Base-by-base conservation (phyloP, 768 basidiomycete genomes). In the Leccinum rimulosum region DNA sequence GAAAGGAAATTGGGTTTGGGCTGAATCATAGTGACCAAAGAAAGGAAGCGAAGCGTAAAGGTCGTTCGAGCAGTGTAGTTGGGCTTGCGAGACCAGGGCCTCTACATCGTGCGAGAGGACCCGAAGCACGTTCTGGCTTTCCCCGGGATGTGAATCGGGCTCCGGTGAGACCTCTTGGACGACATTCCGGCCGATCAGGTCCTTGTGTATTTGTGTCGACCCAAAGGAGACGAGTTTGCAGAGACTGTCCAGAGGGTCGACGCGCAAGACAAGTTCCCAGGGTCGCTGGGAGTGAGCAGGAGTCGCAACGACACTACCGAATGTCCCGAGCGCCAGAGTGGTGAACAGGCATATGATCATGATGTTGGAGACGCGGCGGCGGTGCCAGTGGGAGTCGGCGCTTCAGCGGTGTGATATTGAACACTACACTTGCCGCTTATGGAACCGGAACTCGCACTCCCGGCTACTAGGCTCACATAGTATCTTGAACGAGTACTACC, bases 201-300 rank as follows among this genome's bases (percentile, higher is more conserved):
- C 65, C 25, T 72, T 71, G 62, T 67, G 38, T 52, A 60, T 56
- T 56, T 71, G 67, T 8, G 61, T 47, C 10, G 59, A 57, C 50
- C 57, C 58, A 48, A 71, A 60, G 8, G 65, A 68, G 22, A 70
- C 40, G 36, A 58, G 19, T 30, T 58, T 14, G 60, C 70, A 71
- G 59, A 35, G 36, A 30, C 60, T 58, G n/a, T 58, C 40, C 50
- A 61, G 49, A 27, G 59, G 58, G 54, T 72, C 55, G n/a, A 54
- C n/a, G 50, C 57, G 63, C 10, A 70, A 25, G 22, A 64, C 62
- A 22, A 70, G 70, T 36, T 70, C 65, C 86, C 87, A 69, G 91
- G 96, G 25, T 90, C 93, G 25, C 31, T 33, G 50, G 87, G 88
- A 80, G 83, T 86, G 88, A 88, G 76, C 48, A 86, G 81, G 28